These are phyloP conservation scores for Lentinula novae-zelandiae DNA, from an alignment of 1,284 basidiomycete genomes.

Conservation along the genomic window DNA sequence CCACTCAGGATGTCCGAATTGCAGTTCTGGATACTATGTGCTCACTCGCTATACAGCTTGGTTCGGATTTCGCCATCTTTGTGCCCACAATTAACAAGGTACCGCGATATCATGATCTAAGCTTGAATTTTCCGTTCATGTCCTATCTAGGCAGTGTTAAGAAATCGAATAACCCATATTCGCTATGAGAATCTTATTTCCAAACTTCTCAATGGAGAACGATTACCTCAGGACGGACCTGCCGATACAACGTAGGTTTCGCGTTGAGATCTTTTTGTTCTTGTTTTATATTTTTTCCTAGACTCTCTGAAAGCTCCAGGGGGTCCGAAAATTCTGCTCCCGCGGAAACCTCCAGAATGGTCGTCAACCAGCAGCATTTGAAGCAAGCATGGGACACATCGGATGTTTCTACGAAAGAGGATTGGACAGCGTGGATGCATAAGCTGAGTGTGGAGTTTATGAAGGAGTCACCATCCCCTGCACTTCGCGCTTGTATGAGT, in stretches of 20 bases:
- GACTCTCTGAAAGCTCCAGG: slow-evolving; percentile 56
- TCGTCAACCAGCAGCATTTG: slow-evolving; percentile 96
- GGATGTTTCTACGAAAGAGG: slow-evolving; percentile 75
- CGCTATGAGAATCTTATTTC: slow-evolving; percentile 88
- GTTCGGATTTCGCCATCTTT: slow-evolving; percentile 96
- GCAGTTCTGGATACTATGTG: slow-evolving; percentile 94
- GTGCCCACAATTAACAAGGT: slow-evolving; percentile 97
- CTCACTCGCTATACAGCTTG: slow-evolving; percentile 89
- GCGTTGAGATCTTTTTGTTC: not conserved
- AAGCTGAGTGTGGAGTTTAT: slow-evolving; percentile 94
- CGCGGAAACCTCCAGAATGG: slow-evolving; percentile 84
- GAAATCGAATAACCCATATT: slow-evolving; percentile 79
- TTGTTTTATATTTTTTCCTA: slow-evolving; percentile 17
- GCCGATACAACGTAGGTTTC: slow-evolving; percentile 53
- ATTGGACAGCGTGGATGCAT: slow-evolving; percentile 98
- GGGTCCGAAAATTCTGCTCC: slow-evolving; percentile 71
- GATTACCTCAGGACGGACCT: slow-evolving; percentile 75
- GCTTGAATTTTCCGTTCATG: not conserved
- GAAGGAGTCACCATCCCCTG: slow-evolving; percentile 98
- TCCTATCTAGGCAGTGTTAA: slow-evolving; percentile 59
- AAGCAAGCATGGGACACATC: slow-evolving; percentile 97
- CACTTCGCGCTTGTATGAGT: slow-evolving; percentile 92
- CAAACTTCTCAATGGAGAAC: slow-evolving; percentile 90
- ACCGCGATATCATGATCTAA: slow-evolving; percentile 1
- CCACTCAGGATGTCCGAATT: slow-evolving; percentile 79